Base-by-base conservation (phyloP, 2,329 filamentous ascomycete genomes). In the Phyllosticta paracitricarpa region DNA sequence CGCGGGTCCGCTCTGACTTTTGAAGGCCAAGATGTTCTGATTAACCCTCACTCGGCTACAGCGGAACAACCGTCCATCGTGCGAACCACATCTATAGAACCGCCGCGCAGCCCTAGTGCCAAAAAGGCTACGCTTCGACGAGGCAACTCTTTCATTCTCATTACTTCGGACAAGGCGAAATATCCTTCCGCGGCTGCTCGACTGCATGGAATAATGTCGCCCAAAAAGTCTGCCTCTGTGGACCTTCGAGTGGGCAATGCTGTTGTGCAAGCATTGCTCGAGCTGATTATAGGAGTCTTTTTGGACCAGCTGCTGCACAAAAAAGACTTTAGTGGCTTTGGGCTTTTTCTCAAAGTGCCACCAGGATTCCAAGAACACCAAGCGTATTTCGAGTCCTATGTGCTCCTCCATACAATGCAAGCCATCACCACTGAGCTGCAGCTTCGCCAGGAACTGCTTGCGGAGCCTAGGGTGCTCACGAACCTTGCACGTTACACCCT, bases 291-390 rank as follows among this genome's bases (percentile, higher is more conserved):
- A 56, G 83, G 82, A 22, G 85, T 97, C 0, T 96, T 96, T 68
- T 82, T 89, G 57, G 92, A 97, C 68, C 91, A 97, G 67, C 77
- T 97, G 0, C 83, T 96, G 52, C 82, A 82, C 30, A 86, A 91
- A 26, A 96, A 96, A 71, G 94, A 99, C 59, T 99, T 97, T 69
- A 81, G 87, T 2, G 93, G 94, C 0, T 89, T 99, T 59, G 86
- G 88, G 0, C 77, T 99, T 9, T 96, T 90, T 69, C 78, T 89
- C 59, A 96, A 94, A 71, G 88, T 93, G 0, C 94, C 95, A 1
- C 91, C 94, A 0, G 92, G 93, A 0, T 96, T 96, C 68, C 85
- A 93, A 66, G 94, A 97, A 70, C 91, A 97, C 67, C 92, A 97
- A 68, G 91, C 91, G 0, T 96, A 92, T 71, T 97, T 99, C 66